These are phyloP conservation scores for Tarenaya hassleriana DNA, from an alignment of 345 rosid species.

Conservation along the genomic window DNA sequence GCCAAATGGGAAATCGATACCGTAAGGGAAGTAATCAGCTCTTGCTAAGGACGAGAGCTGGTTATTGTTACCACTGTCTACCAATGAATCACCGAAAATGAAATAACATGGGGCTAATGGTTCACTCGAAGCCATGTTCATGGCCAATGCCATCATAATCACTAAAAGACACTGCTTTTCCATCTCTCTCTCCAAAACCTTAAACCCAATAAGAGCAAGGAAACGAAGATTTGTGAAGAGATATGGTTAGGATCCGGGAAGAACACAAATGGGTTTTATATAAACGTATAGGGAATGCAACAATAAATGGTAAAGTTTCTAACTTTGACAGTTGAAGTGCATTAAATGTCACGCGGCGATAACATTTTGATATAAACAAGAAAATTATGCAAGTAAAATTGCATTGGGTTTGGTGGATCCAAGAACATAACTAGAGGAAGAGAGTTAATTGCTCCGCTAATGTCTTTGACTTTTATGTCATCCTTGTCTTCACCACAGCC, in stretches of 20 bases:
- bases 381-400: background rate
- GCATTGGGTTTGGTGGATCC: no score
- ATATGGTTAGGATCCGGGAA: slow-evolving; percentile 4
- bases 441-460: no score
- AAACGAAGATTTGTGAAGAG: slow-evolving; percentile 5
- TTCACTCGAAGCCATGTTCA: slow-evolving; percentile 25
- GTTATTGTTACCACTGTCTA: slow-evolving; percentile 85
- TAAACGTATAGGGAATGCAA: slow-evolving; percentile 12
- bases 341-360: slow-evolving; percentile 31
- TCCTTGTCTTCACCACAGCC: no score
- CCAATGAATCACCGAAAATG: slow-evolving; percentile 85
- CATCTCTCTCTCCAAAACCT: slow-evolving; percentile 14
- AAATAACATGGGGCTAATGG: slow-evolving; percentile 78
- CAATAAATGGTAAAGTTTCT: slow-evolving; percentile 1
- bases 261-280: slow-evolving; percentile 22
- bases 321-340: slow-evolving; percentile 26
- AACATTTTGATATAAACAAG: slow-evolving; percentile 20
- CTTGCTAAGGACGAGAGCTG: slow-evolving; percentile 57
- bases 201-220: background rate
- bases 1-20: slow-evolving; percentile 65
- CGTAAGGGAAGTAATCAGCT: slow-evolving; percentile 80
- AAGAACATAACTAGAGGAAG: no score
- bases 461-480: no score
- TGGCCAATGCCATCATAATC: slow-evolving; percentile 22
- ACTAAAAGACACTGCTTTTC: slow-evolving; percentile 20